Base-by-base conservation (phyloP, 2,329 filamentous ascomycete species). In the Cladophialophora chaetospira region DNA sequence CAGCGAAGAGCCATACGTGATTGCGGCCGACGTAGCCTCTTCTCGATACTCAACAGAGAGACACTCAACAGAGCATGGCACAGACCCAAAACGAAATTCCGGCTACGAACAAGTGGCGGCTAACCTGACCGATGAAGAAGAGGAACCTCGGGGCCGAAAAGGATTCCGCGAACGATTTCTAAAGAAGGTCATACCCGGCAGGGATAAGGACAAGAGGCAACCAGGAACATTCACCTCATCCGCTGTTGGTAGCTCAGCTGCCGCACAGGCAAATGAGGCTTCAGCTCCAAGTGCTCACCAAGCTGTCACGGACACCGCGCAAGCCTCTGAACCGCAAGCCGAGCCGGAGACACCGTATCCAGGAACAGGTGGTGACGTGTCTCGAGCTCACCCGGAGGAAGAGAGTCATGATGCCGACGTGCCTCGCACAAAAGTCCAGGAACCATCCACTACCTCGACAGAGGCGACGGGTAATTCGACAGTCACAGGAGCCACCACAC, bases 121-220 rank as follows among this genome's bases (percentile, higher is more conserved):
- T n/a, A 33, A 55, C 8, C 8, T 61, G 11, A 49, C 51, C 9
- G 59, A 63, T 25, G 50, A 53, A 5, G 62, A 65, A 1, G 40
- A 51, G 4, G 63, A 64, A 29, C 49, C 49, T 13, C 57, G 62
- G 44, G 64, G 64, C 13, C 54, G 63, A 31, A 55, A 55, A 43
- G 64, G 64, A 4, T 63, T 66, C 40, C 53, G 55, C 3, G 53
- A 62, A 31, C 46, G 61, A 11, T 54, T 65, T 19, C 31, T 65
- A 31, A 55, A 61, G 25, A 66, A 59, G 25, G 56, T 63, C 31
- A 63, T 62, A n/a, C 55, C 62, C 13, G 55, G 46, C 21, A 53
- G 57, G 40, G 58, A 59, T 19, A 57, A 64, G 28, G 53, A 63
- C 8, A 51, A 51, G 17, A 9, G 48, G 15, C 10, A 61, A 55